Base-by-base conservation (phyloP, 495 filamentous ascomycete genomes). In the Xeromyces bisporus region DNA sequence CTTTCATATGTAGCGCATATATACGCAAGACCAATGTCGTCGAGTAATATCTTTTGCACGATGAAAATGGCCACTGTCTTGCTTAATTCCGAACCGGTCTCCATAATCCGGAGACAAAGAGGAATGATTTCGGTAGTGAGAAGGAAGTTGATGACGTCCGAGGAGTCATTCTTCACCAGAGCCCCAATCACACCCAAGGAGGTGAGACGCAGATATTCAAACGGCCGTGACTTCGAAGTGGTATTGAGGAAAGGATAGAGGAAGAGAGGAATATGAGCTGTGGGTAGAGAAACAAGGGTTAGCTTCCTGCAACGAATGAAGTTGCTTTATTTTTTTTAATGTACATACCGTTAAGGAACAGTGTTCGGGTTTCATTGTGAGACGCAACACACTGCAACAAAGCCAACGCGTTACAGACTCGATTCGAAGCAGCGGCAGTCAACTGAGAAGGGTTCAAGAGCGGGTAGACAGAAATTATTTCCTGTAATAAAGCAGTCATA, bases 61-160 rank as follows among this genome's bases (percentile, higher is more conserved):
- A 99, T 99, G 61, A 99, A 99, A 39, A 99, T 99, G 21, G 89
- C 89, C 6, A 99, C 89, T 1, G 89, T 99, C 62, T 97, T 99
- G 65, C 85, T 93, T 26, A 99, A 64, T 50, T 99, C 89, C 0
- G 89, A 96, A 18, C 91, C 91, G 0, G 89, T 99, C 62, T 99
- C 89, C 89, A 99, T 99, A 47, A 99, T 96, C 18, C 89, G 75
- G 15, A 99, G 80, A 49, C 89, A 99, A 2, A 99, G 71, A 4
- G 89, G 89, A 33, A 99, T 99, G 42, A 99, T 99, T 55, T 99
- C 89, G 18, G 89, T 99, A 2, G 91, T 96, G 9, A 99, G 70
- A 17, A 99, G 75, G 55, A 99, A 99, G 61, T 93, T 94, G 58
- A 99, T 96, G 15, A 96, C 91, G 55, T 96, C 89, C 3, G 80